These are phyloP conservation scores for Ophiorrhiza pumila DNA, from an alignment of 257 asterid species.

Conservation along the genomic window DNA sequence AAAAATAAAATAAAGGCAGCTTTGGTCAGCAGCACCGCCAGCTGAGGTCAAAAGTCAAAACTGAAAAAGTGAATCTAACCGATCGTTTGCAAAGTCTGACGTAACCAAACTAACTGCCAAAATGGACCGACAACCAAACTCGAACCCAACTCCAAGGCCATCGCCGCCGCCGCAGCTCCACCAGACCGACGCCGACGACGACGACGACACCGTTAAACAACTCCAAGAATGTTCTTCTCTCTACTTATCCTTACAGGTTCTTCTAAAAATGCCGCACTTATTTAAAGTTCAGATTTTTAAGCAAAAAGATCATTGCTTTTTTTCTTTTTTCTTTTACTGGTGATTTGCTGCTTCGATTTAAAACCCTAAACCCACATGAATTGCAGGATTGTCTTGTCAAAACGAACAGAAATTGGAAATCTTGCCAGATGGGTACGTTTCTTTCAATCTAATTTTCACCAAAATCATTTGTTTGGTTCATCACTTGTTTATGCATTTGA, in stretches of 20 bases:
- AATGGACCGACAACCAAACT: slow-evolving; percentile 20
- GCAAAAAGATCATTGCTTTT: not conserved
- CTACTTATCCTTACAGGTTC: slow-evolving; percentile 69
- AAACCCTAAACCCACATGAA: slow-evolving; percentile 21
- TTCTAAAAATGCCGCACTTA: not conserved
- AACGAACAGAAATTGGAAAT: slow-evolving; percentile 59
- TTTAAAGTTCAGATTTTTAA: slow-evolving; percentile 2
- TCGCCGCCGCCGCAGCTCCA: slow-evolving; percentile 31
- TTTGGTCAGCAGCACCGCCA: not conserved
- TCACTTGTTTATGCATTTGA: no score
- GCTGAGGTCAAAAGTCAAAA: slow-evolving; percentile 2
- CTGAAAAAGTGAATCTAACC: not conserved
- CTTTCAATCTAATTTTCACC: not conserved
- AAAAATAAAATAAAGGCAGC: not conserved
- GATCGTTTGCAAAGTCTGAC: not conserved
- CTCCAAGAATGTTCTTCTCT: slow-evolving; percentile 67
- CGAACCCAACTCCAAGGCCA: slow-evolving; percentile 12
- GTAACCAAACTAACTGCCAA: not conserved
- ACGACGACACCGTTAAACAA: slow-evolving; percentile 70
- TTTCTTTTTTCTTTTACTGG: not conserved
- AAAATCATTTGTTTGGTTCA: not conserved
- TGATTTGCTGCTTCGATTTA: no score
- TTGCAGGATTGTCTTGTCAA: slow-evolving; percentile 66
- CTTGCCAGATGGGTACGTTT: slow-evolving; percentile 61
- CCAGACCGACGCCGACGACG: slow-evolving; percentile 56